Evolutionary conservation across 2,329 filamentous ascomycete species (phyloP), one percentile per base, ranked within the genome.

Genomic region (Claviceps sp.): DNA sequence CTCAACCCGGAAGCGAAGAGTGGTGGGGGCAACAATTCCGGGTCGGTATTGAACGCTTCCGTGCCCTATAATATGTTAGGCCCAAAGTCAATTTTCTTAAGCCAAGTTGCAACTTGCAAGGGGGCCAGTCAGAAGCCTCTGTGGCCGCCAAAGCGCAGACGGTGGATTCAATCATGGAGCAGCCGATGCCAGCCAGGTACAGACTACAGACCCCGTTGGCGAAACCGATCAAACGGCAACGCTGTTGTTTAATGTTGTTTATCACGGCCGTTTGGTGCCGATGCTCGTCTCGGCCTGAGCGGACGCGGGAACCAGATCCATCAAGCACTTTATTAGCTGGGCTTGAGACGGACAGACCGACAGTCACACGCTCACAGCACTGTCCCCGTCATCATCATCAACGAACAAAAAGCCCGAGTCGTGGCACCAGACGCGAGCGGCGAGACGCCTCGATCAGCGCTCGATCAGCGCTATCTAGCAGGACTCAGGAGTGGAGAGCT

Each of bases 1-100:
- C n/a, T 50, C 48, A 34, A 30, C 6, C 22, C 37, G 22, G 34
- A 24, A 22, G 37, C 19, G 19, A 43, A 14, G 19, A 43, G 11
- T 14, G 8, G 40, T 41, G 22, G 13, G 30, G 24, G 40, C 14
- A 22, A 13, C 41, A 41, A 49, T 50, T 45, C 41, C 41, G 17
- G 39, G 19, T 45, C 24, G 30, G 40, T 40, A n/a, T 11, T 38
- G n/a, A n/a, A 8, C 39, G n/a, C 16, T 44, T 49, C n/a, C 22
- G 22, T 49, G 16, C 51, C 34, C 44, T 37, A 24, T 8, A 34
- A 37, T 42, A 41, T 51, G 34, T 42, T 51, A 51, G 50, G 30
- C 43, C 14, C n/a, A 30, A 30, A 47, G 44, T 39, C 49, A 46
- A 44, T 50, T 38, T 19, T 37, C 41, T 26, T 24, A 7, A 16